These are phyloP conservation scores for Emmonsia crescens DNA, from an alignment of 2,329 filamentous ascomycete species.

Conservation along the genomic window DNA sequence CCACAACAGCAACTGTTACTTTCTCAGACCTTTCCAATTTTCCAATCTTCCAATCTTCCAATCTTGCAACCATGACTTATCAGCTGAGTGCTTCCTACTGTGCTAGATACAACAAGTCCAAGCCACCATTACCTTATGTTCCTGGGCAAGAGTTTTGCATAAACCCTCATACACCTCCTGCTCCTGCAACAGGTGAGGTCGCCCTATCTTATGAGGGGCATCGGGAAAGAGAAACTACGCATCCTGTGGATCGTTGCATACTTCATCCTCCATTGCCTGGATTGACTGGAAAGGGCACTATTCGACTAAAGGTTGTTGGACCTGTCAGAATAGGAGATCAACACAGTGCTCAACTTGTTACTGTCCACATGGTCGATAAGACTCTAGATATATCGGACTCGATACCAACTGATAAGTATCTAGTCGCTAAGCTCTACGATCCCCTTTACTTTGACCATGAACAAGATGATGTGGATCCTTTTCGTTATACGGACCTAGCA, in stretches of 20 bases:
- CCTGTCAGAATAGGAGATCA: conserved; percentile 4
- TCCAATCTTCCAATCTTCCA: background rate
- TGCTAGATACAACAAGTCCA: background rate
- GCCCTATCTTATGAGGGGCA: background rate
- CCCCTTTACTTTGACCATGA: conserved; percentile 6
- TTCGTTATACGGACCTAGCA: conserved; percentile 1
- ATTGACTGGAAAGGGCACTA: background rate
- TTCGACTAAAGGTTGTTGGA: background rate
- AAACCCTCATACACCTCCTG: background rate
- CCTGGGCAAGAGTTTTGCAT: background rate
- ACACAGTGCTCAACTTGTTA: conserved; percentile 4
- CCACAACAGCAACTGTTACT: background rate
- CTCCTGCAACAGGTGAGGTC: background rate
- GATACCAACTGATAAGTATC: background rate
- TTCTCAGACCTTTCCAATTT: background rate
- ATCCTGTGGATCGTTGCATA: background rate
- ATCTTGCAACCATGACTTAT: conserved; percentile 2
- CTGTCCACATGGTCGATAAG: background rate
- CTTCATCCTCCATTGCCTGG: background rate
- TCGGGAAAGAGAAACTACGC: background rate
- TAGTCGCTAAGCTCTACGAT: conserved; percentile 9
- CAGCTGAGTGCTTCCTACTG: background rate
- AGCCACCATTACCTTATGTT: background rate
- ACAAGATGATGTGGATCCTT: conserved; percentile 6
- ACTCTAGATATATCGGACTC: background rate